These are phyloP conservation scores for Moniliophthora roreri DNA, from an alignment of 1,284 basidiomycete genomes.

Conservation along the genomic window DNA sequence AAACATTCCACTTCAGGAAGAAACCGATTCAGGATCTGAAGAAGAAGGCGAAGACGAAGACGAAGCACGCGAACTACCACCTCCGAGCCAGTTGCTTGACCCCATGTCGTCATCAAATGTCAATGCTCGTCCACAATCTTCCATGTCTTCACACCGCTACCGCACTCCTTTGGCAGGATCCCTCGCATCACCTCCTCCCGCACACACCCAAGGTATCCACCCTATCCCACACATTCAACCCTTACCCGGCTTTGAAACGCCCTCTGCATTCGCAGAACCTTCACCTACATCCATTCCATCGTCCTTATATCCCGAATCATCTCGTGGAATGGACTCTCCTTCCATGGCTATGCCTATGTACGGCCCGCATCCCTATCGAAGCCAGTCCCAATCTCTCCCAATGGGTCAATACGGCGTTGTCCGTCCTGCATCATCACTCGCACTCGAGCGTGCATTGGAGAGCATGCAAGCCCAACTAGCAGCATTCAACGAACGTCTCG, in stretches of 20 bases:
- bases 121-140: slow-evolving; percentile 65
- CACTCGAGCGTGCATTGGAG: slow-evolving; percentile 75
- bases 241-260: slow-evolving; percentile 67
- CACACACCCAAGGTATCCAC: slow-evolving; percentile 14
- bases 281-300: slow-evolving; percentile 38
- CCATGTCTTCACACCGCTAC: slow-evolving; percentile 70
- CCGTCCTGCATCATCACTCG: slow-evolving; percentile 41
- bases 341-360: slow-evolving; percentile 34
- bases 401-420: slow-evolving; percentile 29
- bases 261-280: slow-evolving; percentile 67
- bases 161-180: slow-evolving; percentile 74
- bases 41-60: slow-evolving; percentile 39
- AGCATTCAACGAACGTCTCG: slow-evolving; percentile 86
- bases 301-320: slow-evolving; percentile 38
- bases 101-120: slow-evolving; percentile 31
- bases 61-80: slow-evolving; percentile 50
- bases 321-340: slow-evolving; percentile 32
- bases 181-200: slow-evolving; percentile 52
- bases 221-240: slow-evolving; percentile 56
- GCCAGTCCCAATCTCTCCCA: slow-evolving; percentile 32
- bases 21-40: slow-evolving; percentile 22
- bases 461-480: slow-evolving; percentile 87
- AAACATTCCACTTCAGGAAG: slow-evolving; percentile 17
- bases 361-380: slow-evolving; percentile 37
- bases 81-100: slow-evolving; percentile 25